A percentile compares a stretch with the other conserved stretches of the same genome.
phyloP scores from a whole-genome alignment of 2,329 filamentous ascomycete species.

The Camptophora hylomeconis region DNA sequence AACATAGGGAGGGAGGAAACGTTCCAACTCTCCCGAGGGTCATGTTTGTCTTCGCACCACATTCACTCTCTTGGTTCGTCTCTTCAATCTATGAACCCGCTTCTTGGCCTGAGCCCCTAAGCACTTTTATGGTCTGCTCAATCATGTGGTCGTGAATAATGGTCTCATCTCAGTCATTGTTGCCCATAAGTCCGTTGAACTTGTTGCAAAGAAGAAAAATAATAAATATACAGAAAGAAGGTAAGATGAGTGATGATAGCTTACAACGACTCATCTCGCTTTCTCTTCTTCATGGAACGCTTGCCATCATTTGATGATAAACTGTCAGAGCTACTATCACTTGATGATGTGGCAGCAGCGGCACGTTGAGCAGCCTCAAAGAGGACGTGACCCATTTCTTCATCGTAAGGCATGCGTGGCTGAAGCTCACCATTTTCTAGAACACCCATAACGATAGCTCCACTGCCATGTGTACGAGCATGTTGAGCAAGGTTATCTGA shows the following conservation, averaged over 20 bases:
- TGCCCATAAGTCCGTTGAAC: too few relatives aligned
- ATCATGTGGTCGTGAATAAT: too few relatives aligned
- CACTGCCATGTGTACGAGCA: constrained; percentile 80
- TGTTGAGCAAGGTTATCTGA: constrained; percentile 97
- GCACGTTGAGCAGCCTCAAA: constrained; percentile 69
- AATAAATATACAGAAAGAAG: constrained; percentile 4
- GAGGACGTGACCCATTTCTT: constrained; percentile 66
- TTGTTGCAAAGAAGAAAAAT: too few relatives aligned
- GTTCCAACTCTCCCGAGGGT: too few relatives aligned
- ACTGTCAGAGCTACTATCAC: constrained; percentile 24
- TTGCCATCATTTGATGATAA: constrained; percentile 27
- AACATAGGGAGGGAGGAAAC: too few relatives aligned
- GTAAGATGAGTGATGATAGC: constrained; percentile 3
- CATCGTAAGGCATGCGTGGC: constrained; percentile 32
- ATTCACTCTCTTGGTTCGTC: too few relatives aligned
- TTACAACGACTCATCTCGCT: constrained; percentile 43
- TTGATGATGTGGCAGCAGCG: constrained; percentile 43
- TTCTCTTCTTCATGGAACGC: constrained; percentile 61
- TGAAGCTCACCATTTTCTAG: constrained; percentile 54
- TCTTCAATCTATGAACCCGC: too few relatives aligned
- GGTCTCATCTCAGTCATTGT: too few relatives aligned
- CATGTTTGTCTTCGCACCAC: too few relatives aligned
- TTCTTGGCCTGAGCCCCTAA: too few relatives aligned
- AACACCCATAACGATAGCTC: constrained; percentile 82
- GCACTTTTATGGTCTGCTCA: too few relatives aligned